A percentile compares a stretch with the other conserved stretches of the same genome.
phyloP scores from a whole-genome alignment of 257 asterid genomes.

The Solanum habrochaites region DNA sequence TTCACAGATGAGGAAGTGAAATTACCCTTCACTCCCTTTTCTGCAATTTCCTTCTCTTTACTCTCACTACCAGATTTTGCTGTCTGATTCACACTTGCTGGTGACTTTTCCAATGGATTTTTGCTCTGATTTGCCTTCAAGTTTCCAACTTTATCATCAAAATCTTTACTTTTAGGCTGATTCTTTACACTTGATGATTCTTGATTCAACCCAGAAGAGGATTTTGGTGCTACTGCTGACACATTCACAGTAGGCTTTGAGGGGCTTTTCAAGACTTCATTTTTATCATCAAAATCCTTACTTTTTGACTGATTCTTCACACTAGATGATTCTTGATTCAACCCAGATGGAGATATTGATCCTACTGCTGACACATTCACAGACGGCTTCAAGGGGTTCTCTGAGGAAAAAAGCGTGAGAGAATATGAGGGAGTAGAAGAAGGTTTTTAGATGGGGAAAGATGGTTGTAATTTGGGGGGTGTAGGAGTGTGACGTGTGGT shows the following conservation, averaged over 20 bases:
- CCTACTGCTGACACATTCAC: neutral
- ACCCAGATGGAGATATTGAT: neutral
- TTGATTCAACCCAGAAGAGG: neutral
- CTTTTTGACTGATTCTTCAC: neutral
- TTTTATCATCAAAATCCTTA: neutral
- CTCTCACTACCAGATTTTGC: neutral
- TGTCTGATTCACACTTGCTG: neutral
- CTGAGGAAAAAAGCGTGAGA: too few relatives aligned
- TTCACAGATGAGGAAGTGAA: neutral
- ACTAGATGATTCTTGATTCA: neutral
- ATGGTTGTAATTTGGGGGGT: too few relatives aligned
- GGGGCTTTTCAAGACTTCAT: neutral
- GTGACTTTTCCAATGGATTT: neutral
- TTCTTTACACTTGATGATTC: neutral
- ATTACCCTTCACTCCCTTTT: neutral
- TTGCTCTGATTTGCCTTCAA: neutral
- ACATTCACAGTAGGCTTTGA: conserved; percentile 6
- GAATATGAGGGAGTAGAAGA: too few relatives aligned
- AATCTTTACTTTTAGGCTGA: neutral
- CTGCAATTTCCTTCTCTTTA: neutral
- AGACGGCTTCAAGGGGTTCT: neutral
- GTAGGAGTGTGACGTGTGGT: too few relatives aligned
- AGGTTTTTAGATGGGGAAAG: too few relatives aligned
- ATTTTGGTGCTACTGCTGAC: neutral
- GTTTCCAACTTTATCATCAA: neutral